phyloP scores from a whole-genome alignment of 345 rosid species.

The Brassica juncea region DNA sequence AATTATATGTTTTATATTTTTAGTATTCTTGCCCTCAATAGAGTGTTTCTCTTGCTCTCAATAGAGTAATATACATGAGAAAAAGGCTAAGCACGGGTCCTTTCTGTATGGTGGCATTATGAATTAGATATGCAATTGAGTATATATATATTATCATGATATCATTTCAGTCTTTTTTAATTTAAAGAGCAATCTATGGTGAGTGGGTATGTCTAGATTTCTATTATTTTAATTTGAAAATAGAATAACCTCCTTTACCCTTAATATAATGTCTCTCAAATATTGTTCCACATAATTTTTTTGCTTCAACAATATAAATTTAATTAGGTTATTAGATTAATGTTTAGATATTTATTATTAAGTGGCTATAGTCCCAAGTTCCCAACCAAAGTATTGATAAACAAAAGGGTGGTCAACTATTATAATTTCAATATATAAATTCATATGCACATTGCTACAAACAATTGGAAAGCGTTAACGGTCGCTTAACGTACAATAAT shows the following conservation, averaged over 20 bases:
- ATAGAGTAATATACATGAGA: neutral
- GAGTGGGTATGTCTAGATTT: constrained; percentile 22
- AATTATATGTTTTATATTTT: neutral
- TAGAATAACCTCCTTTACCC: neutral
- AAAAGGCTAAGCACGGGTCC: constrained; percentile 22
- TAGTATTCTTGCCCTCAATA: neutral
- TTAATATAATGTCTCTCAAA: neutral
- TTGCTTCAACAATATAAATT: neutral
- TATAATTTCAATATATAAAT: neutral
- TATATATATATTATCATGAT: neutral
- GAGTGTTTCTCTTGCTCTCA: neutral
- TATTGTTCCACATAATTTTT: neutral
- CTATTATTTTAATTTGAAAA: neutral
- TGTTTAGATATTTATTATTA: neutral
- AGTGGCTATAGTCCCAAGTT: neutral
- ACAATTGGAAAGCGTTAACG: constrained; percentile 35
- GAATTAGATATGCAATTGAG: constrained; percentile 12
- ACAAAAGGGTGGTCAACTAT: constrained; percentile 21
- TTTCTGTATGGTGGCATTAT: constrained; percentile 31
- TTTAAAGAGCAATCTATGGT: constrained; percentile 24
- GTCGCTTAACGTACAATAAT: constrained; percentile 41
- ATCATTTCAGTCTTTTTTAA: constrained; percentile 18
- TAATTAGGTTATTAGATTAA: neutral
- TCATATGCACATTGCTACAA: neutral
- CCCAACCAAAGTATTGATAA: neutral